Conservation (phyloP, 2,329 filamentous ascomycete genomes). For the Calonectria fujianensis region DNA sequence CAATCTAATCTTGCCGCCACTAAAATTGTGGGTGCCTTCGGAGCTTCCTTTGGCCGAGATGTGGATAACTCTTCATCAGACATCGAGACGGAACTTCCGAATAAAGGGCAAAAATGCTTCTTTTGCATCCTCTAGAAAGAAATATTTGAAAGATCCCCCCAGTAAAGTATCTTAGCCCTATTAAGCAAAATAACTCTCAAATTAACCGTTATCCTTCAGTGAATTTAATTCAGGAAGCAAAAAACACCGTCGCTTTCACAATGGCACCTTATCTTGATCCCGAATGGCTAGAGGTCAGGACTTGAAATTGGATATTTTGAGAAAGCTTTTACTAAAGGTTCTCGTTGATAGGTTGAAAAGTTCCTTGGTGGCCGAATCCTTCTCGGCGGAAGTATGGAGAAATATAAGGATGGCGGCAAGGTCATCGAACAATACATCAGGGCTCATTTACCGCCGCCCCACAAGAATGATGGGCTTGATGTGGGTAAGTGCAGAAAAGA, state of each 20-base stretch:
- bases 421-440: not conserved
- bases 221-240: not conserved
- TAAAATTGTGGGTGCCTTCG: not conserved
- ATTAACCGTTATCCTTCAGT: not conserved
- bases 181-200: not conserved
- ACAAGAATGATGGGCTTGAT: not conserved
- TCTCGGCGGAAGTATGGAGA: not conserved
- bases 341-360: not conserved
- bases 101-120: not conserved
- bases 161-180: not conserved
- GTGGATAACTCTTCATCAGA: not conserved
- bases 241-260: not conserved
- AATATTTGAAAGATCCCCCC: not conserved
- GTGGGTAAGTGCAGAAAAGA: not conserved
- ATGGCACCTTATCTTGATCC: constrained; percentile 4
- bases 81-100: constrained; percentile 5
- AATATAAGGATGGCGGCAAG: not conserved
- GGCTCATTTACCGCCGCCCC: not conserved
- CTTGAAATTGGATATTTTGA: not conserved
- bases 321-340: too few species aligned
- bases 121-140: not conserved
- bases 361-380: not conserved
- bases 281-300: not conserved
- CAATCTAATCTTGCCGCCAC: not conserved
- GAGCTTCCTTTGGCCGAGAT: not conserved